Percentiles rank a stretch among this genome's conserved stretches.
phyloP scores from a whole-genome alignment of 2,329 filamentous ascomycete species.

The Colletotrichum noveboracense region DNA sequence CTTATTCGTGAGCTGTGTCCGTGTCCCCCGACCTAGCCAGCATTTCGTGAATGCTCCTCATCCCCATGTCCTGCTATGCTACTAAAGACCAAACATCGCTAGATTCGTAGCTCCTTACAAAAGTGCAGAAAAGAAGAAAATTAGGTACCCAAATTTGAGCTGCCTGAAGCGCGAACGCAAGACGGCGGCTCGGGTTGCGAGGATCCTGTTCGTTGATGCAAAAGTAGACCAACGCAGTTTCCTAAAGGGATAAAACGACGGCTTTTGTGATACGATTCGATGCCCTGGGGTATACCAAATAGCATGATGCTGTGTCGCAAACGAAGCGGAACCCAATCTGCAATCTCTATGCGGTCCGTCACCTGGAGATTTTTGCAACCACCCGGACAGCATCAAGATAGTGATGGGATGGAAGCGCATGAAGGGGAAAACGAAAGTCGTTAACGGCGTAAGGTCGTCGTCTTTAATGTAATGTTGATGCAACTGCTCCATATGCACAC shows the following conservation, averaged over 20 bases:
- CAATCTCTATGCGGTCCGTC: not conserved
- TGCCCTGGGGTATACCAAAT: conserved; percentile 22
- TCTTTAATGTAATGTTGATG: conserved; percentile 27
- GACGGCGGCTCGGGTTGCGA: not conserved
- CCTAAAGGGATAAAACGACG: conserved; percentile 21
- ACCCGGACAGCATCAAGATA: not conserved
- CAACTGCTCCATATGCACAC: conserved; percentile 10
- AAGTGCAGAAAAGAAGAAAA: conserved; percentile 5
- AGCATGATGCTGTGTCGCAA: conserved; percentile 18
- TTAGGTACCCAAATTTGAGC: conserved; percentile 14
- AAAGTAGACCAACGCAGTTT: conserved; percentile 11
- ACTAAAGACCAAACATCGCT: conserved; percentile 22
- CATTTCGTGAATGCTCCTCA: conserved; percentile 12
- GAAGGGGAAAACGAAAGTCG: conserved; percentile 26
- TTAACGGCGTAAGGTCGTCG: conserved; percentile 41
- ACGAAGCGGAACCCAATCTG: conserved; percentile 5
- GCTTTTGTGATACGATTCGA: conserved; percentile 21
- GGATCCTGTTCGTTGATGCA: not conserved
- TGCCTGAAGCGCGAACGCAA: not conserved
- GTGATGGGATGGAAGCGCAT: not conserved
- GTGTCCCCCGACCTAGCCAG: not conserved
- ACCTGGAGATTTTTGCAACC: not conserved
- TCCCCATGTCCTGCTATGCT: conserved; percentile 14
- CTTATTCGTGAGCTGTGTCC: conserved; percentile 13
- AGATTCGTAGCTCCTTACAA: conserved; percentile 15